A percentile compares a stretch with the other conserved stretches of the same genome.
Conservation (phyloP, 2,329 filamentous ascomycete genomes). For the Colletotrichum echinochloae region DNA sequence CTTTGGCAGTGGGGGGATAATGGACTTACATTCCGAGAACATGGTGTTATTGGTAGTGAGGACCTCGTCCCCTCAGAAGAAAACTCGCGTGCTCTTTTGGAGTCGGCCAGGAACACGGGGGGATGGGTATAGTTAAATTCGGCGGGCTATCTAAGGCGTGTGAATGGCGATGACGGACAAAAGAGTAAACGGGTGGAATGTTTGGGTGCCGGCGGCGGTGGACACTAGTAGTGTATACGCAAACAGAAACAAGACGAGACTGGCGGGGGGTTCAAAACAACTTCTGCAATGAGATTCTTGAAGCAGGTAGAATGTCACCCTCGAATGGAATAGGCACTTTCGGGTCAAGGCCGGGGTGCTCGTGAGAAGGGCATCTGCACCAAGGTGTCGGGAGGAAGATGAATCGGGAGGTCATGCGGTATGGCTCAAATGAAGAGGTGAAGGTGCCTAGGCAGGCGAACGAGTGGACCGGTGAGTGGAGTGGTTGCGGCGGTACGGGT, state of each 20-base stretch:
- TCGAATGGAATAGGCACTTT: not conserved
- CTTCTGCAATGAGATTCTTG: not conserved
- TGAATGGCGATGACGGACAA: conserved; percentile 37
- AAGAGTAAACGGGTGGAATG: conserved; percentile 34
- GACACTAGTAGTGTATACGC: conserved; percentile 30
- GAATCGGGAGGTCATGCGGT: conserved; percentile 39
- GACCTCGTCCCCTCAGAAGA: conserved; percentile 39
- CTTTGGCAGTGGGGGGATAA: conserved; percentile 41
- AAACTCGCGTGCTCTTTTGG: conserved; percentile 8
- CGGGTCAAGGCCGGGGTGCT: conserved; percentile 30
- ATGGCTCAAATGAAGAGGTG: conserved; percentile 22
- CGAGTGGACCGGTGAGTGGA: conserved; percentile 30
- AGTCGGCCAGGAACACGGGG: conserved; percentile 26
- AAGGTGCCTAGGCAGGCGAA: conserved; percentile 28
- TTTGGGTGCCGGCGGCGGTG: conserved; percentile 32
- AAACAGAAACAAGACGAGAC: conserved; percentile 24
- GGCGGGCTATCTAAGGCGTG: not conserved
- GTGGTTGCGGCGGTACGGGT: not conserved
- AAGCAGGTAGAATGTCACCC: conserved; percentile 1
- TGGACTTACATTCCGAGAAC: conserved; percentile 84
- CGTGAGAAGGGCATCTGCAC: conserved; percentile 39
- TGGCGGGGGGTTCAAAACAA: not conserved
- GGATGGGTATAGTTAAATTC: conserved; percentile 34
- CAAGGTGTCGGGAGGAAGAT: conserved; percentile 29
- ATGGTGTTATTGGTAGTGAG: conserved; percentile 46